These are phyloP conservation scores for Erucastrum elatum DNA, from an alignment of 345 rosid genomes.

Conservation along the genomic window DNA sequence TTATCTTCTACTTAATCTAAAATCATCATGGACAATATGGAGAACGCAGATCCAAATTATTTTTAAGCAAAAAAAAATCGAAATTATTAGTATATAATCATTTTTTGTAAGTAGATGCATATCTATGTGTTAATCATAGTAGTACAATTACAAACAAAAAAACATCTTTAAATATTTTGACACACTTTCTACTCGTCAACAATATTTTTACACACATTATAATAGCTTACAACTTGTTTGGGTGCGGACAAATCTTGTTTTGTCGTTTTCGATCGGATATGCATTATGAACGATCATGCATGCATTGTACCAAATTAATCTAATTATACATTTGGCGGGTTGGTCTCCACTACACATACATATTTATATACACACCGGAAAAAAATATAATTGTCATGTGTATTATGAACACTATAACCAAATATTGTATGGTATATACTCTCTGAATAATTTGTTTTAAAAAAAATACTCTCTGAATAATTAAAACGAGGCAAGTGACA, in stretches of 20 bases:
- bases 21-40: neutral
- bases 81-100: no score
- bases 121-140: neutral
- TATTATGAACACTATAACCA: neutral
- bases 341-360: slow-evolving; percentile 27
- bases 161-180: neutral
- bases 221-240: neutral
- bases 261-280: slow-evolving; percentile 29
- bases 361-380: neutral
- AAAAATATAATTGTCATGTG: neutral
- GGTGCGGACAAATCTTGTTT: slow-evolving; percentile 13
- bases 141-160: neutral
- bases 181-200: neutral
- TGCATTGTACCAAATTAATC: slow-evolving; percentile 9
- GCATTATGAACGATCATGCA: slow-evolving; percentile 31
- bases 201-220: slow-evolving; percentile 1
- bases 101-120: no score
- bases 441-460: no score
- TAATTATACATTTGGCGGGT: neutral
- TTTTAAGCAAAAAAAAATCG: no score
- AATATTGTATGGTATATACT: neutral
- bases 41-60: neutral
- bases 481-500: slow-evolving; percentile 1
- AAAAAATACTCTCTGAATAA: neutral
- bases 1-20: neutral